Evolutionary conservation across 192 early-diverging fungal genomes (phyloP).

Genomic region (Podila clonocystis): DNA sequence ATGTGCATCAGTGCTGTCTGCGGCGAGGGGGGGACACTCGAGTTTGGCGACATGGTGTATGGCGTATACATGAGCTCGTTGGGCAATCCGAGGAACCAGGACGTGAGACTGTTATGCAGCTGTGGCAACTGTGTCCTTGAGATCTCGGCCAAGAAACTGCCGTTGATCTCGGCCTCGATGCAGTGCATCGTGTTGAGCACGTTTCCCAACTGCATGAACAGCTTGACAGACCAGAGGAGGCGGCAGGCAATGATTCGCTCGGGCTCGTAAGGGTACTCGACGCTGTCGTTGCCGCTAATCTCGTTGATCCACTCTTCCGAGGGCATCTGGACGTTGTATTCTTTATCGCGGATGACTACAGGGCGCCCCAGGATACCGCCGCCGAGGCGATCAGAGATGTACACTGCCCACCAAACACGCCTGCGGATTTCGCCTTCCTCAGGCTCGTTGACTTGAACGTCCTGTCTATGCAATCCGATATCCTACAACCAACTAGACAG

Average conservation of each 20-base stretch:
- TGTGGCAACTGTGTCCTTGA: constrained; percentile 45
- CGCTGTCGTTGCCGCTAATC: constrained; percentile 28
- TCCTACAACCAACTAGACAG: constrained; percentile 8
- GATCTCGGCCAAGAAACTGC: constrained; percentile 45
- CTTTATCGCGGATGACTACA: constrained; percentile 46
- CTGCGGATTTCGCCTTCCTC: constrained; percentile 46
- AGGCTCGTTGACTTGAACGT: constrained; percentile 35
- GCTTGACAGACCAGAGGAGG: constrained; percentile 38
- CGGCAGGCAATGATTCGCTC: constrained; percentile 42
- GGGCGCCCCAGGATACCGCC: constrained; percentile 47
- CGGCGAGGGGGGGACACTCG: constrained; percentile 42
- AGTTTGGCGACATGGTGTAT: constrained; percentile 53
- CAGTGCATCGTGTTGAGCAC: constrained; percentile 51
- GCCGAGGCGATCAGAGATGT: constrained; percentile 45
- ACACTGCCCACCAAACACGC: constrained; percentile 48
- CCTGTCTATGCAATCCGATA: constrained; percentile 46
- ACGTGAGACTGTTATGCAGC: constrained; percentile 51
- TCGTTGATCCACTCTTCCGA: constrained; percentile 46
- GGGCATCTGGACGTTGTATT: constrained; percentile 50
- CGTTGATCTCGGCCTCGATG: constrained; percentile 48
- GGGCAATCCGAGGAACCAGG: constrained; percentile 60
- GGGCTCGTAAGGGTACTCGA: constrained; percentile 48
- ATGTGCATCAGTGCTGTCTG: constrained; percentile 56
- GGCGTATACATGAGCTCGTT: constrained; percentile 62
- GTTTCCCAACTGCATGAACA: constrained; percentile 51